Percentiles rank a stretch among this genome's conserved stretches.
These are phyloP conservation scores for Acanthamoeba lenticulata DNA, from an alignment of 208 protist genomes.

Conservation along the genomic window DNA sequence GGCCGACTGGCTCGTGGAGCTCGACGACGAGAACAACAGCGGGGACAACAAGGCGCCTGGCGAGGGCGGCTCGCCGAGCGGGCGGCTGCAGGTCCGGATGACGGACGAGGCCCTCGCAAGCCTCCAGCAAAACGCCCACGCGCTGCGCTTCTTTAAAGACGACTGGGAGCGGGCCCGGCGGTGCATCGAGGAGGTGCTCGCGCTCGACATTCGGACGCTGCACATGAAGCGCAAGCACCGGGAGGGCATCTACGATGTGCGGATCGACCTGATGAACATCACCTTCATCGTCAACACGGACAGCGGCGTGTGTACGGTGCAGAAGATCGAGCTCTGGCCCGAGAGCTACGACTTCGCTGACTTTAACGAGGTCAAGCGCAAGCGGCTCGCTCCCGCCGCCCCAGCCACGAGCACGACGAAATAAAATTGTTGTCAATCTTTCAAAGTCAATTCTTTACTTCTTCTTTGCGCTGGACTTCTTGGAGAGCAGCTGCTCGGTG, in stretches of 20 bases:
- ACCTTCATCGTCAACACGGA: background rate
- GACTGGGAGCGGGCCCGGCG: slow-evolving; percentile 47
- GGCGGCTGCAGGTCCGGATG: background rate
- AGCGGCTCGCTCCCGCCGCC: background rate
- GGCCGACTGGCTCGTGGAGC: background rate
- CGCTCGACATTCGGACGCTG: slow-evolving; percentile 32
- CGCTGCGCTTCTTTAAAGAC: background rate
- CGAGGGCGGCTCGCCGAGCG: background rate
- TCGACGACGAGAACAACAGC: background rate
- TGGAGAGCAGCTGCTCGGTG: slow-evolving; percentile 39
- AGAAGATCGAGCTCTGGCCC: slow-evolving; percentile 31
- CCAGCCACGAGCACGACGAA: background rate
- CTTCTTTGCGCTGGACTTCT: background rate
- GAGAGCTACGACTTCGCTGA: slow-evolving; percentile 39
- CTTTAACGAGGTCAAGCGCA: slow-evolving; percentile 31
- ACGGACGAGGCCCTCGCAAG: background rate
- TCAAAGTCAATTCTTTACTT: background rate
- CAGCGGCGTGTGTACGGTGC: background rate
- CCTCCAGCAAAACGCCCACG: background rate
- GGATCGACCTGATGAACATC: slow-evolving; percentile 27
- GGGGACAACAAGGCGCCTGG: background rate
- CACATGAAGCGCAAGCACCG: slow-evolving; percentile 50
- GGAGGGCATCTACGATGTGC: slow-evolving; percentile 14
- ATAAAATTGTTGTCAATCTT: background rate
- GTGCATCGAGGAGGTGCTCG: slow-evolving; percentile 40